Percentiles rank a stretch among this genome's conserved stretches.
phyloP scores from a whole-genome alignment of 352 stramenopile species.

The Phytophthora ohioensis region DNA sequence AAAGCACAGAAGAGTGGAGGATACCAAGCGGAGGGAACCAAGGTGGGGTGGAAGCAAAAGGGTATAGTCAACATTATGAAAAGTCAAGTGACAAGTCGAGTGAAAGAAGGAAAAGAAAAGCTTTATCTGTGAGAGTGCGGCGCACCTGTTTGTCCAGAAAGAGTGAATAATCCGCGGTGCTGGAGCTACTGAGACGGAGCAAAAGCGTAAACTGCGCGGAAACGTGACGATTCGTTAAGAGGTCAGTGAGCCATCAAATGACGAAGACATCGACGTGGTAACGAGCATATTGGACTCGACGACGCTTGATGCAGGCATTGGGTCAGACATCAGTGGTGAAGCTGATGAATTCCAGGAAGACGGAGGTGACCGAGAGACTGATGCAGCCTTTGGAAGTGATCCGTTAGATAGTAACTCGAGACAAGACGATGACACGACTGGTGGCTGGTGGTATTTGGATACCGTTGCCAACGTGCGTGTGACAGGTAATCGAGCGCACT shows the following conservation, averaged over 20 bases:
- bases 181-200: neutral
- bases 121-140: neutral
- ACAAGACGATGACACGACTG: neutral
- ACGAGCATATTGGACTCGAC: no score
- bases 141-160: neutral
- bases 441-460: constrained; percentile 10
- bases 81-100: no score
- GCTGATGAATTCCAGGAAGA: no score
- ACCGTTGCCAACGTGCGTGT: constrained; percentile 1
- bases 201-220: neutral
- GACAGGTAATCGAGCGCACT: neutral
- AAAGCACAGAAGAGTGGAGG: neutral
- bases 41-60: neutral
- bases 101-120: neutral
- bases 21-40: neutral
- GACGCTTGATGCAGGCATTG: no score
- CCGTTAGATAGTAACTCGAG: no score
- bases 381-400: no score
- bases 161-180: neutral
- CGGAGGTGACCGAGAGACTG: no score
- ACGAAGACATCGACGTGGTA: no score
- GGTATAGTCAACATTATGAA: no score
- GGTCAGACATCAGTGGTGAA: no score
- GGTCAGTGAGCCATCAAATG: neutral
- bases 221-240: neutral